phyloP scores from a whole-genome alignment of 306 rosid species.

The Citrullus amarus region DNA sequence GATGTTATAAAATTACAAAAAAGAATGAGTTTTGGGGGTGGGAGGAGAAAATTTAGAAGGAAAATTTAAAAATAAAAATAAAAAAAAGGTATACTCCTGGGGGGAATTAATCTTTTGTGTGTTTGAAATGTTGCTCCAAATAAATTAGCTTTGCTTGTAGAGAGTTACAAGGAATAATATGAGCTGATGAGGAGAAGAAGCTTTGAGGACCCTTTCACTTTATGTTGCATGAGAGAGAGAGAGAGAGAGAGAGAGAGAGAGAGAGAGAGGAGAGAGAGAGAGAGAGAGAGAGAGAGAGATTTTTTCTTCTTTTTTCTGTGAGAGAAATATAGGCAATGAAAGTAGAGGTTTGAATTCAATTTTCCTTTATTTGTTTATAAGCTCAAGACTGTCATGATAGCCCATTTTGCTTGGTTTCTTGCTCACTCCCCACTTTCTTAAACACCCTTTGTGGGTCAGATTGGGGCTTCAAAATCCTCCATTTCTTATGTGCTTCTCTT shows the following conservation, averaged over 20 bases:
- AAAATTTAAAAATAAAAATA: too few species aligned
- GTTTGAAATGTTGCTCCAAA: conserved; percentile 40
- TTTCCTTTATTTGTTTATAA: conserved; percentile 20
- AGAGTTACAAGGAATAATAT: conserved; percentile 79
- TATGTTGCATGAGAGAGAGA: conserved; percentile 36
- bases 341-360: conserved; percentile 34
- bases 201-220: conserved; percentile 34
- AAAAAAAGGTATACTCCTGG: too few species aligned
- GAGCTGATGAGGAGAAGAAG: conserved; percentile 16
- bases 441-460: conserved; percentile 40
- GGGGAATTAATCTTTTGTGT: conserved; percentile 25
- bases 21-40: not conserved
- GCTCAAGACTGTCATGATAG: conserved; percentile 47
- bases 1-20: not conserved
- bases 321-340: conserved; percentile 14
- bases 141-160: conserved; percentile 71
- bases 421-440: conserved; percentile 27
- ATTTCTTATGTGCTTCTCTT: not conserved
- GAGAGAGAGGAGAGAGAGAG: not conserved
- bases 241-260: not conserved
- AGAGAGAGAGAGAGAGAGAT: not conserved
- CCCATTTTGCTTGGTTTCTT: conserved; percentile 26
- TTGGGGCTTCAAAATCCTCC: conserved; percentile 25
- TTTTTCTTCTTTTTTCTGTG: not conserved
- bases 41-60: too few species aligned